Evolutionary conservation across 2,329 filamentous ascomycete genomes (phyloP).

Genomic region (Neonectria sp.): DNA sequence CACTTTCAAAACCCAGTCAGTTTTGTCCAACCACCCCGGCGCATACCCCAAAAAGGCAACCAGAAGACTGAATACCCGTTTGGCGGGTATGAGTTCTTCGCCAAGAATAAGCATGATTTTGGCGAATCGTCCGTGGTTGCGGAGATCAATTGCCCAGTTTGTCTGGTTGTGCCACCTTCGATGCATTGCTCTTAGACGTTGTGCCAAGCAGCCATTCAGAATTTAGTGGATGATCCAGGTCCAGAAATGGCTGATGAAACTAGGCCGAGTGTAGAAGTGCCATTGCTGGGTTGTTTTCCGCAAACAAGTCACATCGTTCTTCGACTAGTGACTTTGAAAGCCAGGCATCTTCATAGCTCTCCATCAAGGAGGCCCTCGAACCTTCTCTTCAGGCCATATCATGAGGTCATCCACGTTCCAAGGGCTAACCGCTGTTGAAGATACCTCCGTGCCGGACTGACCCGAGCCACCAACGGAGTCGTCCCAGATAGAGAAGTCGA

Average conservation of each 20-base stretch:
- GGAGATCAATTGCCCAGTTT: neutral
- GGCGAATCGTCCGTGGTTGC: neutral
- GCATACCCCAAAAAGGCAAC: neutral
- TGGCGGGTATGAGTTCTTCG: neutral
- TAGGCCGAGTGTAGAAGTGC: neutral
- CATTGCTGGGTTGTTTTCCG: neutral
- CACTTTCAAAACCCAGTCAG: slow-evolving; percentile 43
- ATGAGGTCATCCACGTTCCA: slow-evolving; percentile 46
- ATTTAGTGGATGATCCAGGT: neutral
- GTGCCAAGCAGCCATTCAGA: neutral
- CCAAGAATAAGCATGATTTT: slow-evolving; percentile 2
- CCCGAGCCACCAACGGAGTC: slow-evolving; percentile 24
- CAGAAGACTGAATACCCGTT: slow-evolving; percentile 1
- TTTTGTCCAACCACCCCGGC: slow-evolving; percentile 23
- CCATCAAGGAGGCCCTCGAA: neutral
- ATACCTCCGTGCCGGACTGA: slow-evolving; percentile 26
- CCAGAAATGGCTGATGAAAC: neutral
- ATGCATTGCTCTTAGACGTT: neutral
- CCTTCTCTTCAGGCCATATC: slow-evolving; percentile 37
- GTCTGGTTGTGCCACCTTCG: slow-evolving; percentile 3
- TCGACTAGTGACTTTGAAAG: neutral
- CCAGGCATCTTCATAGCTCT: neutral
- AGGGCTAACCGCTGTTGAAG: slow-evolving; percentile 27
- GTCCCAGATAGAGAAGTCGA: slow-evolving; percentile 40
- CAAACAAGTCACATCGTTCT: neutral